phyloP scores from a whole-genome alignment of 1,139 yeast genomes.

The Kodamaea fungicola region DNA sequence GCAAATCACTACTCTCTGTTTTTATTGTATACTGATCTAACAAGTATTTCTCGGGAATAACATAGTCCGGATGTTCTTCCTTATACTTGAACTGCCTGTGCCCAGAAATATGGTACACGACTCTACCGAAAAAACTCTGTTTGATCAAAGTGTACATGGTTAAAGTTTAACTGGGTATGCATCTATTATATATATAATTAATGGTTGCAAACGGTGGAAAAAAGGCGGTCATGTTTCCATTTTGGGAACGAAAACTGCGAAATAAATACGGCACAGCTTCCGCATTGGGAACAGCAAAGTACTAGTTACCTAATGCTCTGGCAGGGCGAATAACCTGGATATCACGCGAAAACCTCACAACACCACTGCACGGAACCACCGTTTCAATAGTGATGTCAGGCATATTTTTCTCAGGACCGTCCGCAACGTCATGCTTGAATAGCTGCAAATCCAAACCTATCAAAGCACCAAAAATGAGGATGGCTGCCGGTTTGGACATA shows the following conservation, averaged over 20 bases:
- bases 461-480: constrained; percentile 59
- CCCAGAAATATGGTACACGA: constrained; percentile 28
- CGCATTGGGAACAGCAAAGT: too few relatives aligned
- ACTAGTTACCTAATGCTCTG: too few relatives aligned
- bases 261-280: too few relatives aligned
- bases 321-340: constrained; percentile 43
- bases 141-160: constrained; percentile 17
- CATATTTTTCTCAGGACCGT: constrained; percentile 85
- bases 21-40: not conserved
- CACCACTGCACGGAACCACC: constrained; percentile 47
- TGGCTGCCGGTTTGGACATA: constrained; percentile 82
- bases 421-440: constrained; percentile 41
- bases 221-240: too few relatives aligned
- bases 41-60: constrained; percentile 30
- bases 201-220: too few relatives aligned
- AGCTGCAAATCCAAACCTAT: constrained; percentile 43
- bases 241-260: too few relatives aligned
- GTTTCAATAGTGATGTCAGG: constrained; percentile 69
- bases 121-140: constrained; percentile 33
- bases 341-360: constrained; percentile 56
- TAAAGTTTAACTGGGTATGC: too few relatives aligned
- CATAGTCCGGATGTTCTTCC: constrained; percentile 31
- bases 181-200: too few relatives aligned
- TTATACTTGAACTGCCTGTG: constrained; percentile 24
- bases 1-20: too few relatives aligned